phyloP scores from a whole-genome alignment of 139 green algal species.

The Penium margaritaceum region DNA sequence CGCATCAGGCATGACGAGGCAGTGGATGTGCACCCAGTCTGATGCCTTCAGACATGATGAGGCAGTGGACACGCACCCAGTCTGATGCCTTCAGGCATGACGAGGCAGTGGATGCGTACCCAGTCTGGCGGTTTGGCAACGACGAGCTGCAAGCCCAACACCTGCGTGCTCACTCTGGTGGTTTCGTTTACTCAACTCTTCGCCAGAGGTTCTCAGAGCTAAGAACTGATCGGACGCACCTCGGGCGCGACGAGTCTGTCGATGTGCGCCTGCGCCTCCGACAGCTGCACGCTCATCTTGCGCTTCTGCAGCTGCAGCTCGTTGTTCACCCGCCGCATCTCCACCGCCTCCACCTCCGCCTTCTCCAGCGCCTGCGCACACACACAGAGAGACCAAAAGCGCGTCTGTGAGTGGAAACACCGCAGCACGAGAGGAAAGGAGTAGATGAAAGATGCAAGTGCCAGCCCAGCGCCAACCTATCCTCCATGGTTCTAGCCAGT shows the following conservation, averaged over 20 bases:
- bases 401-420: too few species aligned
- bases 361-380: conserved; percentile 9
- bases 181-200: neutral
- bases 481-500: too few species aligned
- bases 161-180: neutral
- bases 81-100: neutral
- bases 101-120: neutral
- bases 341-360: conserved; percentile 21
- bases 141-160: neutral
- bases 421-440: too few species aligned
- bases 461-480: too few species aligned
- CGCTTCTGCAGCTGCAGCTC: conserved; percentile 34
- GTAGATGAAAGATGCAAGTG: too few species aligned
- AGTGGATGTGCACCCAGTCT: neutral
- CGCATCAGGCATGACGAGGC: neutral
- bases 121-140: neutral
- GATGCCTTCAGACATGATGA: neutral
- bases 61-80: neutral
- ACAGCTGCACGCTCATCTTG: conserved; percentile 37
- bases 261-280: conserved; percentile 12
- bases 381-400: too few species aligned
- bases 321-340: conserved; percentile 20
- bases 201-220: neutral
- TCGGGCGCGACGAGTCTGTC: conserved; percentile 6
- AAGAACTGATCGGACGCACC: too few species aligned